Conservation (phyloP, 805 yeast species). For the Pichia cabralensis region DNA sequence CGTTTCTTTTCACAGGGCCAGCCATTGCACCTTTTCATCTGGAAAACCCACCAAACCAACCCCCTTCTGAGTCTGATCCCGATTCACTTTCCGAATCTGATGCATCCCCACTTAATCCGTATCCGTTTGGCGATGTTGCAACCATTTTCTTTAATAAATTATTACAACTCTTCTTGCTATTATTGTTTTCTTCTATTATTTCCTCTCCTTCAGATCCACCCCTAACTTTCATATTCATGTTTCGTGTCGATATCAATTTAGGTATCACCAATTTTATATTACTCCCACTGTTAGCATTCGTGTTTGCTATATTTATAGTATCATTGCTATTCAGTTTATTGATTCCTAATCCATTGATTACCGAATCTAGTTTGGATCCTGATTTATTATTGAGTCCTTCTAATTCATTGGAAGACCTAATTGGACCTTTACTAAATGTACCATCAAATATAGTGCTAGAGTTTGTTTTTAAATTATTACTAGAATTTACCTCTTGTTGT, state of each 20-base stretch:
- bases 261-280: conserved; percentile 6
- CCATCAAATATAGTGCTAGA: conserved; percentile 13
- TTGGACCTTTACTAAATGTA: conserved; percentile 10
- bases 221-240: background rate
- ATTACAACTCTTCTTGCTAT: background rate
- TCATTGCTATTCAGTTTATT: too few species aligned
- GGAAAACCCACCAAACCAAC: conserved; percentile 15
- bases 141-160: background rate
- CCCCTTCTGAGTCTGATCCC: background rate
- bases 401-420: conserved; percentile 9
- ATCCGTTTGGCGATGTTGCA: background rate
- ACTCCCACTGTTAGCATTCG: too few species aligned
- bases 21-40: too few species aligned
- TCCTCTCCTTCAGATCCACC: background rate
- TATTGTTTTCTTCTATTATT: background rate
- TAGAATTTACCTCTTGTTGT: too few species aligned
- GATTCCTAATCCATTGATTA: background rate
- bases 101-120: background rate
- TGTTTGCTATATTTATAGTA: too few species aligned
- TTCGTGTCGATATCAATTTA: conserved; percentile 7
- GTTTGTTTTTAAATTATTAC: too few species aligned
- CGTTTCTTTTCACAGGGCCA: too few species aligned
- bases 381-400: too few species aligned
- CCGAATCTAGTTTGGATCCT: too few species aligned
- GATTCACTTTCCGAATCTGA: background rate